Base-by-base conservation (phyloP, 768 basidiomycete species). In the Suillus brevipes region DNA sequence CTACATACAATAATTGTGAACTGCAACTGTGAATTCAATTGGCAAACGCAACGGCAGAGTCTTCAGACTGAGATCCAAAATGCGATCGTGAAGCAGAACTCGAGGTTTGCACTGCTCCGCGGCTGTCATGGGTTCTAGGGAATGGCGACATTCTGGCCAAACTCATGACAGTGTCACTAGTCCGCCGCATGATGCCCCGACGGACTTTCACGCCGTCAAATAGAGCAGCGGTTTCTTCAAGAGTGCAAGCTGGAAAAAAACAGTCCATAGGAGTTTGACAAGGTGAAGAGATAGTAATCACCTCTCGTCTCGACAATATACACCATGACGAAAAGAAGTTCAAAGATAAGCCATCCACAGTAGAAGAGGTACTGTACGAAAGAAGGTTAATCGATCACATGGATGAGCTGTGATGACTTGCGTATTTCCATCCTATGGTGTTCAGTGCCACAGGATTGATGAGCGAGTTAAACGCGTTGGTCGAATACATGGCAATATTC, bases 391-490 rank as follows among this genome's bases (percentile, higher is more conserved):
- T 37, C 2, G 8, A 60, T 42, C 28, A 31, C 6, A 43, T 6
- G 28, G 57, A 59, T 36, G 4, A 37, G 28, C 61, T 60, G 34
- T 18, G 18, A 59, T 2, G 47, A 64, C 55, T 66, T 40, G 74
- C 64, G 64, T 86, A 86, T 78, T 81, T 81, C 85, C 86, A 87
- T 8, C 78, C 79, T 13, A 86, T 67, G 0, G 72, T 71, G 6
- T 80, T 76, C 28, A 94, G 77, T 1, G 91, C 92, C 79, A 88
- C 86, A 10, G 92, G 90, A 69, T 93, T 93, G 58, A 91, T 84
- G 60, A 91, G 89, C 71, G 91, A 90, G 69, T 90, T 93, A 75
- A 94, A 89, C 2, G 91, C 89, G 25, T 90, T 79, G 2, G 90
- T 85, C 40, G 89, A 78, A 70, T 85, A 87, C 40, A 91, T 80